Evolutionary conservation across 148 eudicot species (phyloP), one percentile per base, ranked within the genome.

Genomic region (Rheum nobile): DNA sequence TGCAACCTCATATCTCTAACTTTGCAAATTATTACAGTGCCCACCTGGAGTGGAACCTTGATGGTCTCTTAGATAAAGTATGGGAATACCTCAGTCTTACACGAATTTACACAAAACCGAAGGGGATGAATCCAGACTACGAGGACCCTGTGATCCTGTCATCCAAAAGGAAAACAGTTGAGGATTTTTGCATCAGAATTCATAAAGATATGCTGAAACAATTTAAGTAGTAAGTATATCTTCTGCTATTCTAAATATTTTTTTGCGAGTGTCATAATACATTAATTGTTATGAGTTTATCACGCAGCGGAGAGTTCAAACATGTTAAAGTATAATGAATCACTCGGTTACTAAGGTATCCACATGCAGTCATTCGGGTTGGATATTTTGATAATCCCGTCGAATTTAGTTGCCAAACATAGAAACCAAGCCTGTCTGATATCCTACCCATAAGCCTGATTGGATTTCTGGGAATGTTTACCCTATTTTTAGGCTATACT

Each of bases 51-150:
- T 91, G 99, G 99, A 95, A 95, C 75, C 97, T 95, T 82, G 99
- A 95, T 80, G 99, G 99, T 74, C 82, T 95, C 81, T 88, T 95
- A 80, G 99, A 95, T 41, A 95, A 82, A 87, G 78, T 95, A 57
- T 95, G 97, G 99, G 97, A 95, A 63, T 95, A 95, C 86, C 96
- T 95, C 59, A 75, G 80, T 83, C 86, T 95, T 70, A 95, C 99
- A 78, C 96, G 97, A 74, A 91, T 95, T 76, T 95, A 95, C 85
- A 95, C 99, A 54, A 95, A 95, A 83, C 99, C 99, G 21, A 95
- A 95, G 86, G 99, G 99, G 47, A 84, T 91, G 97, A 95, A 95
- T 90, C 97, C 99, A 71, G 99, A 95, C 80, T 95, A 95, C 55
- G 92, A 86, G 55, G 99, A 95, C 65, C 99, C 99, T 34, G 99